Percentiles rank a stretch among this genome's conserved stretches.
Conservation (phyloP, 1,284 basidiomycete species). For the Psilocybe mexicana region DNA sequence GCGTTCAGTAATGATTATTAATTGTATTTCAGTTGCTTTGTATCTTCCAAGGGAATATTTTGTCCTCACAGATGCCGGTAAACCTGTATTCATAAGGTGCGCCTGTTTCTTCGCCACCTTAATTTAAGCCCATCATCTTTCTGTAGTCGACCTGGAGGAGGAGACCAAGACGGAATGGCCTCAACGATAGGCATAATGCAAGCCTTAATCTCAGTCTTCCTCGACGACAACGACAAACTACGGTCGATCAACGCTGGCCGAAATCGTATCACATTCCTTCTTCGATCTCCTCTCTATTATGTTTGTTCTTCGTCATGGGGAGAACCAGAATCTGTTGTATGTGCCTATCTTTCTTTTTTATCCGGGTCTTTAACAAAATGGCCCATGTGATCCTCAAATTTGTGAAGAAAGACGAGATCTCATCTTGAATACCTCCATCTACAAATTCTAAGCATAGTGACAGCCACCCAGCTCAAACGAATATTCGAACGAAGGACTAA, state of each 20-base stretch:
- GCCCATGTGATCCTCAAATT: constrained; percentile 28
- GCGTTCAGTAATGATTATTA: not conserved
- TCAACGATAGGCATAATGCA: constrained; percentile 92
- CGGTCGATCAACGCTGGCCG: constrained; percentile 77
- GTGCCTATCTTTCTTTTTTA: constrained; percentile 32
- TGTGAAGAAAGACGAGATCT: constrained; percentile 79
- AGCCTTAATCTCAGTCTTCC: constrained; percentile 90
- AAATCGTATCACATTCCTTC: constrained; percentile 81
- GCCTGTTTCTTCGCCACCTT: constrained; percentile 15
- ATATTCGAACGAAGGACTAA: constrained; percentile 90
- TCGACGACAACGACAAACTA: constrained; percentile 83
- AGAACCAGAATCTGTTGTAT: constrained; percentile 90
- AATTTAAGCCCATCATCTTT: constrained; percentile 6
- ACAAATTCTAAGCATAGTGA: constrained; percentile 89
- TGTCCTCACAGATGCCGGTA: constrained; percentile 92
- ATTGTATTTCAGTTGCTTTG: constrained; percentile 32
- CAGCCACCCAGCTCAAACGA: constrained; percentile 78
- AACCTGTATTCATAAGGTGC: constrained; percentile 88
- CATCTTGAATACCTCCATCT: constrained; percentile 95
- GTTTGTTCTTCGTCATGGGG: constrained; percentile 90
- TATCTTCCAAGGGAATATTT: constrained; percentile 82
- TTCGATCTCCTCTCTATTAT: constrained; percentile 88
- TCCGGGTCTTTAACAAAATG: constrained; percentile 2
- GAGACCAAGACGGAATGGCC: constrained; percentile 65
- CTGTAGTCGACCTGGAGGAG: constrained; percentile 49